Evolutionary conservation across 2,329 filamentous ascomycete genomes (phyloP).

Genomic region (Paraconiothyrium brasiliense): DNA sequence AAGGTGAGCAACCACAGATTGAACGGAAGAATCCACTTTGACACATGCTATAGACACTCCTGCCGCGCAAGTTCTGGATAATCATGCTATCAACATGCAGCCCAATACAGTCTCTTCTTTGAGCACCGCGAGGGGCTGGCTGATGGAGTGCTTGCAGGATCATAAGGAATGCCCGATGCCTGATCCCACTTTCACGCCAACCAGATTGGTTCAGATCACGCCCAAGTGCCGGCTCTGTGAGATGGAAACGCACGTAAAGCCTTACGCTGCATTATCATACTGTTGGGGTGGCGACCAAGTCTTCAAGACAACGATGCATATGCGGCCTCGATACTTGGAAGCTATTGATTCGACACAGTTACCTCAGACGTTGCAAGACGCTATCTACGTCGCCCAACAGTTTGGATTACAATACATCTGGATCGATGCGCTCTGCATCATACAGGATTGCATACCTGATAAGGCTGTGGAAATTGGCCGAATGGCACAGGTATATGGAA

Average conservation of each 20-base stretch:
- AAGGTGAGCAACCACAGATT: not conserved
- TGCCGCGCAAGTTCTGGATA: slow-evolving; percentile 7
- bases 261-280: slow-evolving; percentile 10
- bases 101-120: not conserved
- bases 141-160: not conserved
- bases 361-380: slow-evolving; percentile 11
- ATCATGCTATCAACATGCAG: slow-evolving; percentile 5
- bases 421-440: slow-evolving; percentile 15
- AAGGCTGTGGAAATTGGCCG: slow-evolving; percentile 2
- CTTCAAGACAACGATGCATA: slow-evolving; percentile 11
- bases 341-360: not conserved
- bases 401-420: slow-evolving; percentile 1
- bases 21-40: not conserved
- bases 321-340: not conserved
- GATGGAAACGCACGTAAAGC: not conserved
- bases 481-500: slow-evolving; percentile 12
- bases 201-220: not conserved
- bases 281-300: slow-evolving; percentile 13
- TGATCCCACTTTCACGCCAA: slow-evolving; percentile 4
- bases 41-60: not conserved
- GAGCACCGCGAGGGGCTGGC: slow-evolving; percentile 1
- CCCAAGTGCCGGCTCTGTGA: slow-evolving; percentile 5
- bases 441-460: not conserved
- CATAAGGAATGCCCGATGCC: not conserved
- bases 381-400: slow-evolving; percentile 6